Evolutionary conservation across 2,329 filamentous ascomycete genomes (phyloP).

Genomic region (Monosporascus sp.): DNA sequence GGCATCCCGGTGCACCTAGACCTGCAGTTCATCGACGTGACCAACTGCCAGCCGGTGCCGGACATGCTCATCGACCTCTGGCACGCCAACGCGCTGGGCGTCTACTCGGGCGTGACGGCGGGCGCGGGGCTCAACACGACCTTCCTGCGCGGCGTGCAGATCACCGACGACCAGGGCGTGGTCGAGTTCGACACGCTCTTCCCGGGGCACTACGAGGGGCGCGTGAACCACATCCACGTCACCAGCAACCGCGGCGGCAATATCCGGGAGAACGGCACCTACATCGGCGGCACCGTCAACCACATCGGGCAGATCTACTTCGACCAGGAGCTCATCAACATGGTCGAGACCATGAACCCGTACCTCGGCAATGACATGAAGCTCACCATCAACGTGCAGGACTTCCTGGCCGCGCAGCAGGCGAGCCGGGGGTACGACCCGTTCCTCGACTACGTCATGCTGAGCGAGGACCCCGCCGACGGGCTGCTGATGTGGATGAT

Average conservation of each 20-base stretch:
- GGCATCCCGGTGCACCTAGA: slow-evolving; percentile 32
- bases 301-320: slow-evolving; percentile 59
- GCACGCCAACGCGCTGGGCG: slow-evolving; percentile 35
- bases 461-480: slow-evolving; percentile 45
- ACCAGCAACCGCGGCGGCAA: slow-evolving; percentile 21
- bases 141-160: slow-evolving; percentile 39
- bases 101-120: slow-evolving; percentile 32
- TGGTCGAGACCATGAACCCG: slow-evolving; percentile 43
- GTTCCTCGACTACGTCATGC: slow-evolving; percentile 49
- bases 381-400: slow-evolving; percentile 43
- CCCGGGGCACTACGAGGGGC: slow-evolving; percentile 41
- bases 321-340: slow-evolving; percentile 47
- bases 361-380: slow-evolving; percentile 37
- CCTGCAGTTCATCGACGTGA: slow-evolving; percentile 29
- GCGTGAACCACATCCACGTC: slow-evolving; percentile 33
- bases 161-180: slow-evolving; percentile 35
- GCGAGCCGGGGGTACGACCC: slow-evolving; percentile 30
- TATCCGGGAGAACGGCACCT: slow-evolving; percentile 43
- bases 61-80: slow-evolving; percentile 30
- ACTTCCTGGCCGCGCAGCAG: slow-evolving; percentile 41
- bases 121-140: slow-evolving; percentile 34
- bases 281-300: slow-evolving; percentile 41
- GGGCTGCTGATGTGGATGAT: slow-evolving; percentile 48
- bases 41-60: slow-evolving; percentile 26
- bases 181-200: slow-evolving; percentile 36